Evolutionary conservation across 345 rosid species (phyloP), one percentile per base, ranked within the genome.

Genomic region (Brassica incana): DNA sequence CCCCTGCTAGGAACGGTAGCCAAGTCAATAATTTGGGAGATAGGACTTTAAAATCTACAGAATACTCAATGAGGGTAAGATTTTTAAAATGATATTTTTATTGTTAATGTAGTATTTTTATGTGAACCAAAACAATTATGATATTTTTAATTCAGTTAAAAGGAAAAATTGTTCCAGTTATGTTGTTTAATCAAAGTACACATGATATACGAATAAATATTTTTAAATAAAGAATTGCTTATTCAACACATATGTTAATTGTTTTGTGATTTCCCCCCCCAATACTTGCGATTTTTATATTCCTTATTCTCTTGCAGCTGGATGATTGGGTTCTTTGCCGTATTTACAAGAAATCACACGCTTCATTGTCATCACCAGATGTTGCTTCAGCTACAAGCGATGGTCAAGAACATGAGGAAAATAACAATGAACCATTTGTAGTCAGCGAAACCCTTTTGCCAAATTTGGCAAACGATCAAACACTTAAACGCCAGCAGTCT

Each of bases 241-340:
- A 58, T 30, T 67, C 0, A 3, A 2, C 15, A 61, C 25, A 2
- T 20, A 68, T 12, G 58, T 65, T 65, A 12, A 27, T 40, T 38
- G 40, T 73, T 78, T 60, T 56, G 14, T 65, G 6, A 9, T 36
- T 72, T 58, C 43, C 0, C 0, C n/a, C n/a, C 62, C 5, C 40
- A 6, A 33, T 36, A 69, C 52, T 62, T 18, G 14, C 9, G 23
- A n/a, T 8, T 65, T 54, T 65, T 11, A 25, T 14, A 36, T 65
- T 20, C 8, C 8, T 63, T 58, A 23, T 2, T 16, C 48, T 86
- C 3, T 5, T 68, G 54, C 90, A 95, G 99, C 78, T 95, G 30
- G 99, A 95, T 83, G 96, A 95, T 80, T 95, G 99, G 98, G 99
- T 95, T 73, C 97, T 93, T 43, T 95, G 97, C 85, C 94, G 99